Evolutionary conservation across 768 basidiomycete genomes (phyloP).

Genomic region (Crepidotus variabilis): DNA sequence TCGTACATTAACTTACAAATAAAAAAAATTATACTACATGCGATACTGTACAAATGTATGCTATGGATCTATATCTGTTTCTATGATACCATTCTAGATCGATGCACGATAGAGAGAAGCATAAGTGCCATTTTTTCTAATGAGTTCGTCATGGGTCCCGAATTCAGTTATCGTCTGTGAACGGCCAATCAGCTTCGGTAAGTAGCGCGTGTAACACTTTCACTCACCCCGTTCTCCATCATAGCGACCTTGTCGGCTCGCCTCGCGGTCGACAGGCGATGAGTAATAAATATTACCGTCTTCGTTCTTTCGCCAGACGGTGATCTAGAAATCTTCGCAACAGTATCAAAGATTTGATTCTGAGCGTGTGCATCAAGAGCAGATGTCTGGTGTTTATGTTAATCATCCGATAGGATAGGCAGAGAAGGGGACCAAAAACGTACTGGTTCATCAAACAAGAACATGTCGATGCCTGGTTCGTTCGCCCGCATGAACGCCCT

Average conservation of each 20-base stretch:
- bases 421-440: slow-evolving; percentile 20
- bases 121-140: slow-evolving; percentile 57
- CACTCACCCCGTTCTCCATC: slow-evolving; percentile 71
- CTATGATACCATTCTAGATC: slow-evolving; percentile 31
- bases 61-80: slow-evolving; percentile 7
- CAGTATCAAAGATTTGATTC: slow-evolving; percentile 73
- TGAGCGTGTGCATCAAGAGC: slow-evolving; percentile 80
- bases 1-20: slow-evolving; percentile 8
- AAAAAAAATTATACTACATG: slow-evolving; percentile 1
- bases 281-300: slow-evolving; percentile 81
- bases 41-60: slow-evolving; percentile 5
- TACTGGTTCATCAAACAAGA: slow-evolving; percentile 85
- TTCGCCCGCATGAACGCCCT: slow-evolving; percentile 84
- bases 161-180: slow-evolving; percentile 69
- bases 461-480: slow-evolving; percentile 69
- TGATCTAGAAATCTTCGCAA: slow-evolving; percentile 59
- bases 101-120: slow-evolving; percentile 69
- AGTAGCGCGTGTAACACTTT: neutral
- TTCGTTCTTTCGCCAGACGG: slow-evolving; percentile 57
- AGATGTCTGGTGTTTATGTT: slow-evolving; percentile 51
- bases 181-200: neutral
- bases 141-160: slow-evolving; percentile 67
- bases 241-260: slow-evolving; percentile 84
- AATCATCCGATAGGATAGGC: slow-evolving; percentile 2
- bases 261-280: slow-evolving; percentile 75